Evolutionary conservation across 2,329 filamentous ascomycete genomes (phyloP).

Genomic region (Thermoascus crustaceus): DNA sequence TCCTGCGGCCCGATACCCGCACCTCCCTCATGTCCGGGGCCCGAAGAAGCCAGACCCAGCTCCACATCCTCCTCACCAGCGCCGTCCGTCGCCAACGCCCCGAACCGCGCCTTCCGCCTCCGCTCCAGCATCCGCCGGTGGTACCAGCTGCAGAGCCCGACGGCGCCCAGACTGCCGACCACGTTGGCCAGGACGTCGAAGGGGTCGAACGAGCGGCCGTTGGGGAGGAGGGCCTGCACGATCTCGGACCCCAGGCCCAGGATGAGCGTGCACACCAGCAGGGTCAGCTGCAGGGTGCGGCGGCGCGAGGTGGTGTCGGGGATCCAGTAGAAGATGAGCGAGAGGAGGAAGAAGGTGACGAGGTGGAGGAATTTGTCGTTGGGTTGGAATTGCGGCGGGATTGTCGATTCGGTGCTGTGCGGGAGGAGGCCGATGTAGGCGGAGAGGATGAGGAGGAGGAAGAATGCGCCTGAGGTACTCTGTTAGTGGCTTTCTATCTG

Average conservation of each 20-base stretch:
- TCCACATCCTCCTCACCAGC: slow-evolving; percentile 59
- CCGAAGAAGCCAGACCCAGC: slow-evolving; percentile 47
- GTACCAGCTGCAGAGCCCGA: slow-evolving; percentile 79
- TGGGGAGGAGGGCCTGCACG: slow-evolving; percentile 57
- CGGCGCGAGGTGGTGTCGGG: slow-evolving; percentile 83
- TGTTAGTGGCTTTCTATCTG: too few relatives aligned
- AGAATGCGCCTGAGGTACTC: slow-evolving; percentile 51
- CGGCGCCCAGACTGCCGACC: slow-evolving; percentile 61
- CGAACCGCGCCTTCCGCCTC: slow-evolving; percentile 64
- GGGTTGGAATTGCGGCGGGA: slow-evolving; percentile 47
- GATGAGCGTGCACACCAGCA: slow-evolving; percentile 66
- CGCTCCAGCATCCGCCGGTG: slow-evolving; percentile 93
- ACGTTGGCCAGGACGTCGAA: slow-evolving; percentile 86
- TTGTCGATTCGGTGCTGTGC: slow-evolving; percentile 28
- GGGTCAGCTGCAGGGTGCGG: slow-evolving; percentile 73
- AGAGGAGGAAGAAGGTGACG: slow-evolving; percentile 82
- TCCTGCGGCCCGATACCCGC: slow-evolving; percentile 50
- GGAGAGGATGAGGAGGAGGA: slow-evolving; percentile 60
- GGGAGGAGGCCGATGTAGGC: slow-evolving; percentile 72
- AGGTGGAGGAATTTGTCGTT: slow-evolving; percentile 90
- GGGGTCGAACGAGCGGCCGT: slow-evolving; percentile 63
- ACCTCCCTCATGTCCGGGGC: slow-evolving; percentile 32
- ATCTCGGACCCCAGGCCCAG: slow-evolving; percentile 50
- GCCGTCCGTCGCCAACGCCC: slow-evolving; percentile 55
- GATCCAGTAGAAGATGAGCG: slow-evolving; percentile 87